Evolutionary conservation across 768 basidiomycete genomes (phyloP).

Genomic region (Polyporus arcularius): DNA sequence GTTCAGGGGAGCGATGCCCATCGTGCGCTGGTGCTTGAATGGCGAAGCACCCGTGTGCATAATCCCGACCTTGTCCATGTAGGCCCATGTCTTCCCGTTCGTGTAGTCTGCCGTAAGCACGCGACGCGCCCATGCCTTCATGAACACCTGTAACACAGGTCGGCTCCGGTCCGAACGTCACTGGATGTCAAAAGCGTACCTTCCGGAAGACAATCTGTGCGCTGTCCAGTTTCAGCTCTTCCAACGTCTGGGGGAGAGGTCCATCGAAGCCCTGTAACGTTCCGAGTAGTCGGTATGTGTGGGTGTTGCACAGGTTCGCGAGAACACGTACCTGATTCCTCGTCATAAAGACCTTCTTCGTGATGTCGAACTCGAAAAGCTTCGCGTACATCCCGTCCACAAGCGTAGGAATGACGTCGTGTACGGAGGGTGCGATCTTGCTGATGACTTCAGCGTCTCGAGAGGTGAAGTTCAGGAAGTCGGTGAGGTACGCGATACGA

Average conservation of each 20-base stretch:
- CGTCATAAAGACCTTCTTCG: slow-evolving; percentile 38
- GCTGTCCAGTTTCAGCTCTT: slow-evolving; percentile 43
- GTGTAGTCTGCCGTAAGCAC: slow-evolving; percentile 47
- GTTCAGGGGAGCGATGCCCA: slow-evolving; percentile 33
- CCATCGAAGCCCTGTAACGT: slow-evolving; percentile 41
- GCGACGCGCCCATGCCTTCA: slow-evolving; percentile 37
- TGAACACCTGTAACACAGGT: slow-evolving; percentile 33
- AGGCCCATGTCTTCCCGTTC: slow-evolving; percentile 44
- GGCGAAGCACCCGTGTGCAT: slow-evolving; percentile 51
- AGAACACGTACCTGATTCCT: slow-evolving; percentile 31
- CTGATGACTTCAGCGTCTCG: slow-evolving; percentile 45
- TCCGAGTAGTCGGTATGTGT: background rate
- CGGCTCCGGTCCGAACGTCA: slow-evolving; percentile 26
- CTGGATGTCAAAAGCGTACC: slow-evolving; percentile 26
- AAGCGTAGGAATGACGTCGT: slow-evolving; percentile 43
- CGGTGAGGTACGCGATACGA: slow-evolving; percentile 45
- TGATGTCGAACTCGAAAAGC: slow-evolving; percentile 47
- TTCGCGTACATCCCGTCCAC: slow-evolving; percentile 50
- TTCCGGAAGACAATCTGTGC: slow-evolving; percentile 51
- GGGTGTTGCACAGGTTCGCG: background rate
- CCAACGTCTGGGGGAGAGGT: slow-evolving; percentile 36
- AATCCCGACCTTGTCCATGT: slow-evolving; percentile 46
- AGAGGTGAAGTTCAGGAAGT: slow-evolving; percentile 45
- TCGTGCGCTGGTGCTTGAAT: slow-evolving; percentile 41
- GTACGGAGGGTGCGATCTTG: slow-evolving; percentile 42